Conservation (phyloP, 2,329 filamentous ascomycete genomes). For the Sclerotinia nivalis region DNA sequence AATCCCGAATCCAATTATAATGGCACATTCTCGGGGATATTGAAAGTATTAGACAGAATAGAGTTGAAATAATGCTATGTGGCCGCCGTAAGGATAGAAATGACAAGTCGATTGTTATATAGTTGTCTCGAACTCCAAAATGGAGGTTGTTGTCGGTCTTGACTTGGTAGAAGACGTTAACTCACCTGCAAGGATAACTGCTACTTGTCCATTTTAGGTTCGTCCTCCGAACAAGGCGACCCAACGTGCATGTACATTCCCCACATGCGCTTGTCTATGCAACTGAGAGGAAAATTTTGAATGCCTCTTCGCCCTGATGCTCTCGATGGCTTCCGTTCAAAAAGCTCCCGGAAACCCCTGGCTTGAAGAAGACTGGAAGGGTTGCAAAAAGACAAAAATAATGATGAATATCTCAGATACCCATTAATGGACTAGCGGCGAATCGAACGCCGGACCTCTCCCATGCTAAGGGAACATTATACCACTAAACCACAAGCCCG, state of each 20-base stretch:
- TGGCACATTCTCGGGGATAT: background rate
- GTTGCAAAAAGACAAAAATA: background rate
- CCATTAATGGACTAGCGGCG: too few species aligned
- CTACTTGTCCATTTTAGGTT: background rate
- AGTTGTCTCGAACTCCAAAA: background rate
- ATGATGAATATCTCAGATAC: too few species aligned
- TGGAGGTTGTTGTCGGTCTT: background rate
- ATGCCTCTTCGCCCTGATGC: background rate
- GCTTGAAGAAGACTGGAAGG: too few species aligned
- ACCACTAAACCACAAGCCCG: too few species aligned
- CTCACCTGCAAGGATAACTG: background rate
- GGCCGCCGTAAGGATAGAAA: background rate
- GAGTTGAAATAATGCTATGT: background rate
- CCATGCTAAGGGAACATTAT: too few species aligned
- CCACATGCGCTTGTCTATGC: background rate
- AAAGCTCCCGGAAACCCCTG: background rate
- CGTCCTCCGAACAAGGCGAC: background rate
- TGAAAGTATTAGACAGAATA: background rate
- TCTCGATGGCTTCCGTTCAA: too few species aligned
- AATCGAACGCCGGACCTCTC: too few species aligned
- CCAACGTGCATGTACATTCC: background rate
- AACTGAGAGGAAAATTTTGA: background rate
- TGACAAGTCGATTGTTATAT: background rate
- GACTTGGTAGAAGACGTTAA: background rate
- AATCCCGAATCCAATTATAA: background rate